phyloP scores from a whole-genome alignment of 1,139 yeast species.

The Spathaspora sp. region DNA sequence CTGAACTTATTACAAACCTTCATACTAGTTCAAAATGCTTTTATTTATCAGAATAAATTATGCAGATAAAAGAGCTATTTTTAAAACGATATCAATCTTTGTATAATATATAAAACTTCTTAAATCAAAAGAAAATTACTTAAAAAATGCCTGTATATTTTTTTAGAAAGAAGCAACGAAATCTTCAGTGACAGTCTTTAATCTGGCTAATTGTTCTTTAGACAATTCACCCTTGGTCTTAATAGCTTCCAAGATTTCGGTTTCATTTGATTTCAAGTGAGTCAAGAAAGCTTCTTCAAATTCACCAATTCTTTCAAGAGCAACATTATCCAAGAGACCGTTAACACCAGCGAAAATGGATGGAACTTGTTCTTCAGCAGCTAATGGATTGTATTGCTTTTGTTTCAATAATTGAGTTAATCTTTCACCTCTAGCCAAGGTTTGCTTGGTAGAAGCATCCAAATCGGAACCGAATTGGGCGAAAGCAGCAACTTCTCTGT shows the following conservation, averaged over 20 bases:
- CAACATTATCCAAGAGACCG: constrained; percentile 93
- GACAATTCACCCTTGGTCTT: constrained; percentile 89
- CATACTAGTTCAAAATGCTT: constrained; percentile 1
- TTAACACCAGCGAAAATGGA: constrained; percentile 98
- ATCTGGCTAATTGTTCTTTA: constrained; percentile 81
- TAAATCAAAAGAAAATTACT: constrained; percentile 2
- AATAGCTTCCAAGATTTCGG: constrained; percentile 80
- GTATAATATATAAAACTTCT: constrained; percentile 1
- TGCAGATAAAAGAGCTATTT: constrained; percentile 2
- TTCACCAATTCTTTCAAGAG: constrained; percentile 84
- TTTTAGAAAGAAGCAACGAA: constrained; percentile 80
- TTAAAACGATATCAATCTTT: constrained; percentile 1
- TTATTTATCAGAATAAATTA: constrained; percentile 2
- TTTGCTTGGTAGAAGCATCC: constrained; percentile 99
- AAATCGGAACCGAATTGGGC: constrained; percentile 99
- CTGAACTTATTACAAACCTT: not conserved
- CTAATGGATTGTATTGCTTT: constrained; percentile 93
- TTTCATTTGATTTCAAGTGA: constrained; percentile 86
- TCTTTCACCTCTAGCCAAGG: constrained; percentile 99
- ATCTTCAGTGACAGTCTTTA: constrained; percentile 88
- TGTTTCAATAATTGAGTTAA: constrained; percentile 98
- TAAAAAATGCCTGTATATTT: not conserved
- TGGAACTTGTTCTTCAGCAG: constrained; percentile 99
- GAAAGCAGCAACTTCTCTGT: constrained; percentile 99
- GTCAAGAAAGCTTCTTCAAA: constrained; percentile 93